These are phyloP conservation scores for Triangularia setosa DNA, from an alignment of 2,329 filamentous ascomycete species.

Conservation along the genomic window DNA sequence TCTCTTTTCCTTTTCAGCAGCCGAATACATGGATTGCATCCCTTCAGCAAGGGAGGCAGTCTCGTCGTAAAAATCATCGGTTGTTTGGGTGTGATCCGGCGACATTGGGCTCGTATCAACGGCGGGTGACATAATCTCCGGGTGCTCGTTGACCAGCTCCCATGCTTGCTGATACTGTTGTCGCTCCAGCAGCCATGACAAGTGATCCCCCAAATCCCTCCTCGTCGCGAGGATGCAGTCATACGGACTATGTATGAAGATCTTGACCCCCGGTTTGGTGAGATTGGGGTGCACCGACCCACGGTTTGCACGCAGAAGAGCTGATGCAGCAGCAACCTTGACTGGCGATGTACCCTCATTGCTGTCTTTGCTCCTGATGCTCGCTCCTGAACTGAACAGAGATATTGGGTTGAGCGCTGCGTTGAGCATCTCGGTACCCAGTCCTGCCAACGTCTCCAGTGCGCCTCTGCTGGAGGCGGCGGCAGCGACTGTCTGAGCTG, in stretches of 20 bases:
- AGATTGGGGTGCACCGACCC: slow-evolving; percentile 51
- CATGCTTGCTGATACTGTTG: slow-evolving; percentile 81
- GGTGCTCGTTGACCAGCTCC: slow-evolving; percentile 84
- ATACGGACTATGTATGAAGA: slow-evolving; percentile 95
- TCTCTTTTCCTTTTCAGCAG: slow-evolving; percentile 80
- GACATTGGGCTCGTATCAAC: slow-evolving; percentile 38
- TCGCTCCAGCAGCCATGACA: slow-evolving; percentile 80
- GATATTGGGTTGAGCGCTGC: slow-evolving; percentile 82
- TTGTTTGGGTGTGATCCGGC: slow-evolving; percentile 33
- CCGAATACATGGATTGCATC: slow-evolving; percentile 56
- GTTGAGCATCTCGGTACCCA: slow-evolving; percentile 80
- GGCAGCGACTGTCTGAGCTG: slow-evolving; percentile 64
- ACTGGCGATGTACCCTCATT: slow-evolving; percentile 56
- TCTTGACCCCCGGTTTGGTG: slow-evolving; percentile 57
- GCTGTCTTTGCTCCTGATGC: slow-evolving; percentile 61
- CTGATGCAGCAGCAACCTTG: slow-evolving; percentile 38
- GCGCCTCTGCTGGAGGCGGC: slow-evolving; percentile 65
- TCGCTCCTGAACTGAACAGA: slow-evolving; percentile 83
- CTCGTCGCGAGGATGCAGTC: slow-evolving; percentile 93
- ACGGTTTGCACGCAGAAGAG: slow-evolving; percentile 12
- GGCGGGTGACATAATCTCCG: slow-evolving; percentile 58
- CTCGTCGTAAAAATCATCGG: slow-evolving; percentile 73
- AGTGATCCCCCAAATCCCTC: slow-evolving; percentile 78
- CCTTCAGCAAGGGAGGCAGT: slow-evolving; percentile 58
- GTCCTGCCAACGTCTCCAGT: slow-evolving; percentile 69